Conservation (phyloP, 805 yeast species). For the Wickerhamomyces sydowiorum region DNA sequence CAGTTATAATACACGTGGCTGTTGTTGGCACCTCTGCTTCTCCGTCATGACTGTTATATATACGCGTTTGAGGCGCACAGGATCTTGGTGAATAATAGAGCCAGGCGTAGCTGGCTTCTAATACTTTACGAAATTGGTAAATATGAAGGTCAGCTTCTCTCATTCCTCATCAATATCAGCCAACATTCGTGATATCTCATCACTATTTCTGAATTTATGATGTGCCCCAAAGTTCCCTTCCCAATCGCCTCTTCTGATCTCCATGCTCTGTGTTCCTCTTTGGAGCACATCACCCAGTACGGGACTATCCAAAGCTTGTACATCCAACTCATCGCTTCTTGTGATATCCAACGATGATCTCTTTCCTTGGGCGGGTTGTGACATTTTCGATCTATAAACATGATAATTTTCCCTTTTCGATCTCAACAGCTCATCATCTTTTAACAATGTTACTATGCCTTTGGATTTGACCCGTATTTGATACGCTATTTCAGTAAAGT, state of each 20-base stretch:
- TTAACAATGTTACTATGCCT: constrained; percentile 26
- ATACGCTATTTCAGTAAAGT: constrained; percentile 21
- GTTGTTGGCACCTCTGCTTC: too few species aligned
- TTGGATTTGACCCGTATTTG: constrained; percentile 34
- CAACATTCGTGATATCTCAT: constrained; percentile 3
- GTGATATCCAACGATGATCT: constrained; percentile 20
- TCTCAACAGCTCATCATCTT: constrained; percentile 28
- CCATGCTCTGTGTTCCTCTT: constrained; percentile 25
- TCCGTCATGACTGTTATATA: too few species aligned
- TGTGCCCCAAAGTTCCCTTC: constrained; percentile 2
- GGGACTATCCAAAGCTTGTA: constrained; percentile 2
- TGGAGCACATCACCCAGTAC: neutral
- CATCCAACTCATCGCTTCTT: constrained; percentile 8
- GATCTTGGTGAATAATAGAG: too few species aligned
- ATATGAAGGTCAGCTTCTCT: constrained; percentile 1
- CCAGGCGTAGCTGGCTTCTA: too few species aligned
- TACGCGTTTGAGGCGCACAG: too few species aligned
- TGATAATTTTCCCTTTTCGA: constrained; percentile 37
- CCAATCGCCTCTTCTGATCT: constrained; percentile 18
- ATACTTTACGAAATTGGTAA: too few species aligned
- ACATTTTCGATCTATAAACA: constrained; percentile 35
- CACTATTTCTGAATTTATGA: constrained; percentile 4
- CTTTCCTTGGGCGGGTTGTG: constrained; percentile 29
- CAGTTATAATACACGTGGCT: too few species aligned
- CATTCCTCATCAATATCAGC: constrained; percentile 19